phyloP scores from a whole-genome alignment of 148 eudicot genomes.

The Silene uniflora region DNA sequence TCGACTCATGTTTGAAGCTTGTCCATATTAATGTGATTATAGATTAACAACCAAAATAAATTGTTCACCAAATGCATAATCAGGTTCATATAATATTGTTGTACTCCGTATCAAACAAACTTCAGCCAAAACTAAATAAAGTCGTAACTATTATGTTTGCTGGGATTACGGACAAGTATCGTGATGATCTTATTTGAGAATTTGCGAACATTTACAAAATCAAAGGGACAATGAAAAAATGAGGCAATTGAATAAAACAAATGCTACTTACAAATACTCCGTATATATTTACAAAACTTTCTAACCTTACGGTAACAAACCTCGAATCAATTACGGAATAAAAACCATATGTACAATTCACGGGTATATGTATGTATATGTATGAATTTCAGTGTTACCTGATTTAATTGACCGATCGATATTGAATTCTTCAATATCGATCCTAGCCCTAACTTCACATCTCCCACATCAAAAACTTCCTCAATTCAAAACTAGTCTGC shows the following conservation, averaged over 20 bases:
- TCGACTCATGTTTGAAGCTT: background rate
- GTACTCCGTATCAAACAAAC: too few species aligned
- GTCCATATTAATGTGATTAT: background rate
- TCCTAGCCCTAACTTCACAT: background rate
- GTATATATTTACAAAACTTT: background rate
- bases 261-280: background rate
- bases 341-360: conserved; percentile 4
- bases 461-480: background rate
- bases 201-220: background rate
- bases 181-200: background rate
- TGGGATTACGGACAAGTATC: background rate
- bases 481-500: background rate
- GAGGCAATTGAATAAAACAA: background rate
- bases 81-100: too few species aligned
- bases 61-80: too few species aligned
- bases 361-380: background rate
- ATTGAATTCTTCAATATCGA: conserved; percentile 1
- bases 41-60: background rate
- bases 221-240: background rate
- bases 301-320: background rate
- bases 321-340: background rate
- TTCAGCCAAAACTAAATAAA: too few species aligned
- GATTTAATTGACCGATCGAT: background rate
- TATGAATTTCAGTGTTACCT: background rate
- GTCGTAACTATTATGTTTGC: too few species aligned